Base-by-base conservation (phyloP, 2,329 filamentous ascomycete species). In the Fusarium sp. region DNA sequence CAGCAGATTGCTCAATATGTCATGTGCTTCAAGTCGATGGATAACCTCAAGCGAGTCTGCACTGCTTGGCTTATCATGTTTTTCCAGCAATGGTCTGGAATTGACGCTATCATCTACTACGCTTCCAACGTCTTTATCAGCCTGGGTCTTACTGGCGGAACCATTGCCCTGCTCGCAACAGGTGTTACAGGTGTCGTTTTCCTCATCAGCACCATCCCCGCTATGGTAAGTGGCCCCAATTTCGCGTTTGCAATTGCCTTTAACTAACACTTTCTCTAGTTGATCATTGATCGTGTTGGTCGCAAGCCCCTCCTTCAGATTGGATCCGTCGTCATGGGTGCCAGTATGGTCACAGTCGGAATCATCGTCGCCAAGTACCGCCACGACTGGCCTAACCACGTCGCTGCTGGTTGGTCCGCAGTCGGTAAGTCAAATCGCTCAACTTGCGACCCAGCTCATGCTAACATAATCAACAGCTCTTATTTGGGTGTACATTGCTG, bases 171-270 rank as follows among this genome's bases (percentile, higher is more conserved):
- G 1, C 81, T 92, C 10, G 89, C 90, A 1, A 92, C 89, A 0
- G 90, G 90, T 10, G 89, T 92, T 0, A 89, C 90, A 6, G 90
- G 90, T 5, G 88, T 92, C 34, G 86, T 88, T 50, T 90, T 91
- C 83, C 89, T 91, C 68, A 62, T 77, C 9, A 71, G 61, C 42
- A 78, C 76, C 5, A 56, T 78, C 3, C 76, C 76, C 1, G 71
- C 75, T 2, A 78, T 77, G 75, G 73, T 65, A 38, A 50, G 42
- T 28, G 4, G 3, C 15, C 8, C 3, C 5, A 11, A 11, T 4
- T 4, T 8, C 7, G 10, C 0, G 14, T 21, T 4, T 2, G n/a
- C 1, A 23, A 6, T 2, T 2, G 5, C 12, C 7, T 23, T 5
- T 2, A 36, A 21, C 52, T 59, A 49, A 59, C 19, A 11, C 3